phyloP scores from a whole-genome alignment of 495 filamentous ascomycete genomes.

The Talaromyces nanjingensis region DNA sequence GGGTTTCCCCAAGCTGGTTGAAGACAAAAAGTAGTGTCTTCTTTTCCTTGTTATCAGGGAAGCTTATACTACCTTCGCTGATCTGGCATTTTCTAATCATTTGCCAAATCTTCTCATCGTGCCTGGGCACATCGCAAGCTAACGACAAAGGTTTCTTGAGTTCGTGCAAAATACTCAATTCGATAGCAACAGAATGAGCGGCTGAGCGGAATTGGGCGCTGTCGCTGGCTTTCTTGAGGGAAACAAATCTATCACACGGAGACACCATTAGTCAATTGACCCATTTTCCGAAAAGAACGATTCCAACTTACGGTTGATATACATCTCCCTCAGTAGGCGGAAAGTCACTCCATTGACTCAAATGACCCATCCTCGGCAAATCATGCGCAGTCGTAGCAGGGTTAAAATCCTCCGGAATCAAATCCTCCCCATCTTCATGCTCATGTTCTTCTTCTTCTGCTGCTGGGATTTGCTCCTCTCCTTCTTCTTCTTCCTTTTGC shows the following conservation, averaged over 20 bases:
- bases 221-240: background rate
- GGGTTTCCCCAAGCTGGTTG: conserved; percentile 27
- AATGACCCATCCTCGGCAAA: conserved; percentile 49
- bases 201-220: conserved; percentile 18
- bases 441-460: conserved; percentile 15
- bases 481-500: conserved; percentile 12
- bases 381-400: conserved; percentile 52
- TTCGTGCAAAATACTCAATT: conserved; percentile 33
- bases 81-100: conserved; percentile 24
- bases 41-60: conserved; percentile 22
- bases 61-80: conserved; percentile 22
- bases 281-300: background rate
- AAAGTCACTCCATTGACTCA: conserved; percentile 39
- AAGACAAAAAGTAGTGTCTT: conserved; percentile 31
- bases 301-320: conserved; percentile 22
- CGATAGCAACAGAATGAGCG: conserved; percentile 39
- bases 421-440: conserved; percentile 10
- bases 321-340: conserved; percentile 16
- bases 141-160: conserved; percentile 26
- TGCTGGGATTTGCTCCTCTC: background rate
- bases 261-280: background rate
- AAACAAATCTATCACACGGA: conserved; percentile 1
- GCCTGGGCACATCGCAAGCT: conserved; percentile 23
- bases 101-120: conserved; percentile 22
- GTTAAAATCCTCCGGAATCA: conserved; percentile 33